Percentiles rank a stretch among this genome's conserved stretches.
These are phyloP conservation scores for Gossypium ekmanianum DNA, from an alignment of 345 rosid genomes.

Conservation along the genomic window DNA sequence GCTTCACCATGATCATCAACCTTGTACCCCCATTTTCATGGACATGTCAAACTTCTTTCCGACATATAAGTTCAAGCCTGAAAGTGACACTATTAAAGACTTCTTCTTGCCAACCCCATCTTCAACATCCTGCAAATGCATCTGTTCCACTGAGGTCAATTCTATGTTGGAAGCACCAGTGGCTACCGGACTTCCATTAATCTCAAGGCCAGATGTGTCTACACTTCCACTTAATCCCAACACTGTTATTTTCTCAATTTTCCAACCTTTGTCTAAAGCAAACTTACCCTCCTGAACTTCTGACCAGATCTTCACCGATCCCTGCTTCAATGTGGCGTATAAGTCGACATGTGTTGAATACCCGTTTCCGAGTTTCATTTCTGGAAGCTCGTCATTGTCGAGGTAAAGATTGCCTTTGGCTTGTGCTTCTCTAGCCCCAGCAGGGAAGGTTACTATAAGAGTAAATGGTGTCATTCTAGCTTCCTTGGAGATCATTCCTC, in stretches of 20 bases:
- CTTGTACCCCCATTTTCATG: constrained; percentile 27
- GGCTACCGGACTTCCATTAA: constrained; percentile 37
- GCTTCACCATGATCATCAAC: constrained; percentile 24
- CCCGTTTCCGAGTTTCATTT: constrained; percentile 80
- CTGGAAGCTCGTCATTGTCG: constrained; percentile 86
- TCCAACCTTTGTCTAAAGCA: constrained; percentile 74
- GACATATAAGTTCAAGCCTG: constrained; percentile 53
- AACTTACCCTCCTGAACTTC: constrained; percentile 65
- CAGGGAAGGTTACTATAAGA: constrained; percentile 72
- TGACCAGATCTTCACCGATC: constrained; percentile 79
- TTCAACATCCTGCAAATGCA: constrained; percentile 25
- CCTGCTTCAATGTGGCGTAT: constrained; percentile 52
- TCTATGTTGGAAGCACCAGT: constrained; percentile 24
- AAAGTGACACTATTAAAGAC: constrained; percentile 55
- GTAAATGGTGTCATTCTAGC: constrained; percentile 82
- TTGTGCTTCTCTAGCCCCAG: constrained; percentile 53
- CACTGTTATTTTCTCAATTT: constrained; percentile 57
- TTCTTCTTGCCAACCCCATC: constrained; percentile 35
- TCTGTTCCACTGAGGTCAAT: constrained; percentile 47
- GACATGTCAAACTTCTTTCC: constrained; percentile 71
- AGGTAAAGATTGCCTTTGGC: constrained; percentile 73
- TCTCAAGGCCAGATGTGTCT: constrained; percentile 36
- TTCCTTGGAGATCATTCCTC: constrained; percentile 73
- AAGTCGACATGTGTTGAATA: constrained; percentile 58
- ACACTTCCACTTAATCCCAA: constrained; percentile 61